Evolutionary conservation across 345 rosid species (phyloP), one percentile per base, ranked within the genome.

Genomic region (Cardamine occulta): DNA sequence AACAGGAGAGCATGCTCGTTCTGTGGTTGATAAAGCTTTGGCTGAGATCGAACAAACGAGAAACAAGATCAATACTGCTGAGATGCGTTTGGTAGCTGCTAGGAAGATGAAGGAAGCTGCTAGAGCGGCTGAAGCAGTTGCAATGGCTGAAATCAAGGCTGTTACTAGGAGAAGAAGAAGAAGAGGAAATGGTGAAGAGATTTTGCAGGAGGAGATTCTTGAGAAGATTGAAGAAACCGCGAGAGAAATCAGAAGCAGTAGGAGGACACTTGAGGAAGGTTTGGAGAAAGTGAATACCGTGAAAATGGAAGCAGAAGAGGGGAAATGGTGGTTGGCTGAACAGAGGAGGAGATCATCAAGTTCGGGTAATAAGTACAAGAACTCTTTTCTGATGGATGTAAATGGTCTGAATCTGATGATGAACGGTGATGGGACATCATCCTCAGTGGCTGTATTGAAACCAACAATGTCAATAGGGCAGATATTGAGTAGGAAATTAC

Each of bases 101-200:
- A 83, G 82, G 61, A 94, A 91, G 79, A 88, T 94, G 97, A 91
- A 86, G 79, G 84, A 90, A 85, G 98, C 97, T 8, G 96, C 97
- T 57, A 88, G 86, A 81, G 97, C 92, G 1, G 85, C 90, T 28
- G 97, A 94, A 82, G 94, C 91, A n/a, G 81, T 87, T 69, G 96
- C 97, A 23, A 74, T 91, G 4, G 86, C 89, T 5, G 97, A 94
- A 37, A 86, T 94, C 84, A 91, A 88, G 66, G 89, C 86, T 60
- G 80, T 55, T 17, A 53, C 70, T 0, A 45, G 68, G 18, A 52
- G 93, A 72, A 77, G 78, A 13, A 76, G 52, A 14, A 59, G 70
- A 35, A 34, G 66, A 64, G 39, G 56, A 73, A 42, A 32, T 4
- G 5, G 23, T 2, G 66, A 66, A 15, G 75, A 59, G 57, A 75